Evolutionary conservation across 1,139 yeast species (phyloP), one percentile per base, ranked within the genome.

Genomic region (Pichia sp.): DNA sequence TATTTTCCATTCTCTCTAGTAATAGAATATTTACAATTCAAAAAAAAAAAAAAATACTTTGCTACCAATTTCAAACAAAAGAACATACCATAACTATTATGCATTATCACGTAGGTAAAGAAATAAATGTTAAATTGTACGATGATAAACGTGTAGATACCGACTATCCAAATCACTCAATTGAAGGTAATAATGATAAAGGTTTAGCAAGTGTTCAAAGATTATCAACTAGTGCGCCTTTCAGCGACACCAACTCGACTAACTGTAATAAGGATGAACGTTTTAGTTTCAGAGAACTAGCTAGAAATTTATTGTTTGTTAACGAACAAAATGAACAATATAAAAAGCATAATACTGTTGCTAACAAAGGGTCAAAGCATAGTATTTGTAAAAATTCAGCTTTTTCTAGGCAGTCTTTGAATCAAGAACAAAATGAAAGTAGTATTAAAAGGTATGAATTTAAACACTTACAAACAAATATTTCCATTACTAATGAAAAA

Each of bases 201-300:
- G 20, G 22, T 32, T 12, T 7, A 8, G 15, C 22, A 13, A 18
- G 23, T 22, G 36, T 22, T 3, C 18, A n/a, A 24, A n/a, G 2
- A 7, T 23, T 20, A n/a, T n/a, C 34, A 9, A 16, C 8, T 15
- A 16, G 11, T 20, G 16, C 38, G 11, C n/a, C n/a, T n/a, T 20
- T 22, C 4, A 8, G 11, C 22, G 38, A 35, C 9, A 4, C 38
- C 5, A 35, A 13, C 13, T 13, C n/a, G 13, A 12, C 8, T 35
- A 25, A 35, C 18, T 20, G 7, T 22, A 23, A 7, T n/a, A 53
- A 50, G 24, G 58, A 54, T 12, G 62, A 60, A 20, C 54, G 56
- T 32, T 39, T 55, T 32, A 56, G 62, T 11, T 53, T 61, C 18
- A 51, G 63, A 43, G 53, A 57, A 42, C 40, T 60, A 20, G 64